phyloP scores from a whole-genome alignment of 1,284 basidiomycete species.

The Microbotryomycetes sp. region DNA sequence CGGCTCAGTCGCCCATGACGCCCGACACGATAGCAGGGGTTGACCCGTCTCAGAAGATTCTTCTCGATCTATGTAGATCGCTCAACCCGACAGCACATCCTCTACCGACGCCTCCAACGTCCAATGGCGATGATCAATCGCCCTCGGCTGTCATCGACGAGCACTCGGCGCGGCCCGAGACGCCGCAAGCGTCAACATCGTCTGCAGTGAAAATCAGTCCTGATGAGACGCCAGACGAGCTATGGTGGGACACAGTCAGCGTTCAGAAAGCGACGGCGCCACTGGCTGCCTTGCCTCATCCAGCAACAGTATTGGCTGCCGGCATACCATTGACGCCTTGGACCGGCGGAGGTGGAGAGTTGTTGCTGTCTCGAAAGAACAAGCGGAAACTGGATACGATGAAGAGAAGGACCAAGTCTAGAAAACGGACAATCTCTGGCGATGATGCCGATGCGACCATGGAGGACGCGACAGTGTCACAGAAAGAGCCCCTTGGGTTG shows the following conservation, averaged over 20 bases:
- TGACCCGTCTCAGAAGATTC: background rate
- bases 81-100: constrained; percentile 14
- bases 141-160: background rate
- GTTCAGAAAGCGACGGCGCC: background rate
- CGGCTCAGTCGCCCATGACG: background rate
- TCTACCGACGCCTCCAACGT: background rate
- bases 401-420: background rate
- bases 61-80: background rate
- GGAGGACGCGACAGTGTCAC: no score
- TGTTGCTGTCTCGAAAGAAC: background rate
- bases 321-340: constrained; percentile 13
- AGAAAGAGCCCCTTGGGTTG: no score
- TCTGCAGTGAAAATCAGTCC: background rate
- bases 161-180: background rate
- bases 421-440: background rate
- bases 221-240: constrained; percentile 17
- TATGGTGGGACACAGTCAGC: constrained; percentile 30
- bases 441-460: background rate
- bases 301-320: constrained; percentile 6
- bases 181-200: background rate
- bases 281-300: background rate
- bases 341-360: background rate
- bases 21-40: background rate
- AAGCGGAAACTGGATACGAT: background rate
- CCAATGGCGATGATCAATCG: background rate